Percentiles rank a stretch among this genome's conserved stretches.
Evolutionary conservation across 1,284 basidiomycete genomes (phyloP).

Genomic region (Ustilago crameri): DNA sequence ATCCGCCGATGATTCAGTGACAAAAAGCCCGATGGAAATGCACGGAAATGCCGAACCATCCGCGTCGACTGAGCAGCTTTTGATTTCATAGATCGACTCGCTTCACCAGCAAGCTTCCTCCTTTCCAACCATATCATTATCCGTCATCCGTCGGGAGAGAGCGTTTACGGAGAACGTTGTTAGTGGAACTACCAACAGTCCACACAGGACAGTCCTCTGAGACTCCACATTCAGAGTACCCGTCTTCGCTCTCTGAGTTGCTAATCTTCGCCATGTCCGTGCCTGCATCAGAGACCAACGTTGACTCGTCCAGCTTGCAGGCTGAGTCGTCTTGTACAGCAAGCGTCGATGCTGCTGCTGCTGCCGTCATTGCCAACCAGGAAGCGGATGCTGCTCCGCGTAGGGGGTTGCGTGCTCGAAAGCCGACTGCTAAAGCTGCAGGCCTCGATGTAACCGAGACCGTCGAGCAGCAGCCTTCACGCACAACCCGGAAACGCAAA

Average conservation of each 20-base stretch:
- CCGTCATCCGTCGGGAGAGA: neutral
- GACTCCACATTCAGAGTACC: neutral
- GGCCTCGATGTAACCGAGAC: conserved; percentile 19
- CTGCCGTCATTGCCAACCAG: neutral
- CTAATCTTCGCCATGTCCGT: conserved; percentile 13
- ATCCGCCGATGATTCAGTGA: no score
- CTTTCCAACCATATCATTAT: neutral
- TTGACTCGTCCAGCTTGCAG: conserved; percentile 1
- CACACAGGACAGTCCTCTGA: conserved; percentile 3
- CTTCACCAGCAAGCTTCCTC: neutral
- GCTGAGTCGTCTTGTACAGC: conserved; percentile 8
- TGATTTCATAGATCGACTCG: conserved; percentile 6
- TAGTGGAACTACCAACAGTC: neutral
- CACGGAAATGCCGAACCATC: neutral
- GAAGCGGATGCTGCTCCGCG: conserved; percentile 11
- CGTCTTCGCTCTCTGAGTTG: conserved; percentile 2
- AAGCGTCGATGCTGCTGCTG: conserved; percentile 1
- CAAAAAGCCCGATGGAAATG: conserved; percentile 11
- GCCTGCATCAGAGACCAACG: conserved; percentile 6
- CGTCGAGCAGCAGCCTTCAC: conserved; percentile 8
- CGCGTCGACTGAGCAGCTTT: neutral
- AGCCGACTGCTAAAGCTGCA: conserved; percentile 31
- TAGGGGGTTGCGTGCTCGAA: conserved; percentile 32
- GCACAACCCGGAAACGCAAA: conserved; percentile 26
- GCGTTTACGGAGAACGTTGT: neutral